These are phyloP conservation scores for Leccinum fibrillosum DNA, from an alignment of 768 basidiomycete genomes.

Conservation along the genomic window DNA sequence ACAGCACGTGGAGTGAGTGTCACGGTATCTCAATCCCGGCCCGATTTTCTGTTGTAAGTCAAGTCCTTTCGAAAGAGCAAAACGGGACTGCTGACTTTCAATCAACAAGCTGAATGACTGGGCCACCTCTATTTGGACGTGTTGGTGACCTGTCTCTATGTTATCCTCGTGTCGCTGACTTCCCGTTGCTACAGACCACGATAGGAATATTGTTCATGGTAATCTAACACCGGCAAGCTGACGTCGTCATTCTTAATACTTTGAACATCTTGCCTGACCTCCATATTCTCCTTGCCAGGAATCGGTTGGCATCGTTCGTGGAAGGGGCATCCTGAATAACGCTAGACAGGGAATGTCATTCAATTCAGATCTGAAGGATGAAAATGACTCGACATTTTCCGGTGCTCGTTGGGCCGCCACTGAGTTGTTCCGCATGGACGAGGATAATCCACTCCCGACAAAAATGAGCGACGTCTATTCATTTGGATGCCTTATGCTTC, in stretches of 20 bases:
- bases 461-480: slow-evolving; percentile 16
- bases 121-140: background rate
- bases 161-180: background rate
- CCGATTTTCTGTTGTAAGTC: slow-evolving; percentile 2
- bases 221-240: slow-evolving; percentile 7
- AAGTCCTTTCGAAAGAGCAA: background rate
- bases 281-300: background rate
- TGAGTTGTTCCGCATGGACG: slow-evolving; percentile 5
- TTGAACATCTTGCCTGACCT: background rate
- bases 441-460: background rate
- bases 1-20: background rate
- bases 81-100: background rate
- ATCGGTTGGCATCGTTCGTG: background rate
- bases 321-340: slow-evolving; percentile 4
- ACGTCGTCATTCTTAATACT: background rate
- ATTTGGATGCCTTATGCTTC: slow-evolving; percentile 15
- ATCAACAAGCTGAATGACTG: slow-evolving; percentile 2
- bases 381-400: background rate
- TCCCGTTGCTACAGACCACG: background rate
- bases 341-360: background rate
- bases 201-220: background rate
- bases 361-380: background rate
- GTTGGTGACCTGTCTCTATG: background rate
- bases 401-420: slow-evolving; percentile 13
- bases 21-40: background rate